Base-by-base conservation (phyloP, 2,329 filamentous ascomycete species). In the Mycogone perniciosa region DNA sequence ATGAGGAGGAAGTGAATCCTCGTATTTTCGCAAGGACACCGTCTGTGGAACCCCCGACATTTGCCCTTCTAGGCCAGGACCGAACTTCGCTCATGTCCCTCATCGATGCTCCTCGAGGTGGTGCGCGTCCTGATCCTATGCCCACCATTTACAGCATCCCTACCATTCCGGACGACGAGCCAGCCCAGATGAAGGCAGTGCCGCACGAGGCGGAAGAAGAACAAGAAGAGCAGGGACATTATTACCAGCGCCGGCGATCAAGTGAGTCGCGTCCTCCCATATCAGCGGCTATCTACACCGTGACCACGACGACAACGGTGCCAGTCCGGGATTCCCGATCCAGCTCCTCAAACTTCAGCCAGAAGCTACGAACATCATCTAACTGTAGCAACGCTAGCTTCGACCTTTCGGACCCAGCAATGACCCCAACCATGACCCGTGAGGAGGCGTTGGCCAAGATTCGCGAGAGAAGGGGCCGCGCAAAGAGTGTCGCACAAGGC, bases 381-480 rank as follows among this genome's bases (percentile, higher is more conserved):
- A 64, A 61, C 40, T 65, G 62, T 43, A 69, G 66, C 56, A 65
- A 57, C 51, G 63, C 58, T 47, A 69, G 65, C 48, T 82, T 81
- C 58, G 79, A 82, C 62, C 62, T 71, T 38, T 76, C 68, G 53
- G 77, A 82, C 62, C 78, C 79, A 20, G 80, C 80, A 7, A 64
- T 85, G 54, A 83, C 77, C 39, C 80, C 81, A 5, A 85, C 82
- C 37, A 82, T 85, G 79, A 81, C 81, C 29, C 77, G 88, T 48
- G 88, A 89, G 65, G 77, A 89, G 66, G 87, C 87, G 4, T 76
- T 92, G 11, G 85, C 85, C 50, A 82, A 85, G 64, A 91, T 92
- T 57, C 77, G 83, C 48, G 84, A 88, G 68, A 76, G 88, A 30
- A 73, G 88, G 48, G 86, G 85, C 6, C 74, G 88, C 42, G 85